phyloP scores from a whole-genome alignment of 2,329 filamentous ascomycete species.

The Fusarium tjaetaba region DNA sequence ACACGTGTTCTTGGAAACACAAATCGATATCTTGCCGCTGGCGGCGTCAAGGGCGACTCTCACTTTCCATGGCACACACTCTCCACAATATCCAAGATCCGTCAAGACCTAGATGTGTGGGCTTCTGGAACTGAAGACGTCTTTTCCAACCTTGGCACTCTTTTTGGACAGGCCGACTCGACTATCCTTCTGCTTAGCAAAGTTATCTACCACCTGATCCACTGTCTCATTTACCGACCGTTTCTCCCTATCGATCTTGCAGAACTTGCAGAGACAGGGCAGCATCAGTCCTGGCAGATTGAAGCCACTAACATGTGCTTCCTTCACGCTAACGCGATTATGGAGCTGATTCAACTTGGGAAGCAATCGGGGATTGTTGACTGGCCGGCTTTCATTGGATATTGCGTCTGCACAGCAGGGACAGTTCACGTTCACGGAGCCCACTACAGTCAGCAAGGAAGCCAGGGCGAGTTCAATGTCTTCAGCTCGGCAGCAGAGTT shows the following conservation, averaged over 20 bases:
- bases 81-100: slow-evolving; percentile 86
- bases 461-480: slow-evolving; percentile 67
- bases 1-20: slow-evolving; percentile 83
- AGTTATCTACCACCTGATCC: slow-evolving; percentile 85
- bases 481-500: slow-evolving; percentile 73
- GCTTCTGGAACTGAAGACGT: slow-evolving; percentile 82
- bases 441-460: slow-evolving; percentile 72
- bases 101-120: slow-evolving; percentile 87
- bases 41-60: slow-evolving; percentile 87
- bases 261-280: slow-evolving; percentile 80
- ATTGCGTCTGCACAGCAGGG: slow-evolving; percentile 86
- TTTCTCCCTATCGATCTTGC: slow-evolving; percentile 87
- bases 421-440: slow-evolving; percentile 90
- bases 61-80: slow-evolving; percentile 92
- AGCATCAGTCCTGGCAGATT: slow-evolving; percentile 93
- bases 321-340: slow-evolving; percentile 86
- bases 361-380: slow-evolving; percentile 79
- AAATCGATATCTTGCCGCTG: slow-evolving; percentile 84
- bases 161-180: slow-evolving; percentile 82
- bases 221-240: slow-evolving; percentile 86
- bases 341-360: slow-evolving; percentile 82
- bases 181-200: slow-evolving; percentile 85
- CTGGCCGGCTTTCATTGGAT: slow-evolving; percentile 88
- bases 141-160: slow-evolving; percentile 77
- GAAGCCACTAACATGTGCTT: slow-evolving; percentile 90